A percentile compares a stretch with the other conserved stretches of the same genome.
Conservation (phyloP, 805 yeast species). For the Cyberlindnera xylosilytica region DNA sequence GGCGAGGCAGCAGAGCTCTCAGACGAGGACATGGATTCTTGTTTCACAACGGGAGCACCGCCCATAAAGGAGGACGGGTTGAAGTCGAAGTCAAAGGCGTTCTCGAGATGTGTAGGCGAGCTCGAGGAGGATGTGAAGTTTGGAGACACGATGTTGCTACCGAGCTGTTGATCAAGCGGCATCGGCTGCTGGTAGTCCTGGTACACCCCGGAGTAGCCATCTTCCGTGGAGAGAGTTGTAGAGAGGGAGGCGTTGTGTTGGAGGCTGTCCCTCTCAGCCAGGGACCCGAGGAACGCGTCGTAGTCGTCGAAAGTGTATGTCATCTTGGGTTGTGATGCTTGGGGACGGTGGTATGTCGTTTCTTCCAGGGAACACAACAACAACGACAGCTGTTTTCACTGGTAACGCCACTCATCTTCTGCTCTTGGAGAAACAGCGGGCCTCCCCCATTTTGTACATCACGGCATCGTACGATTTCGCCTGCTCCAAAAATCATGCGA, state of each 20-base stretch:
- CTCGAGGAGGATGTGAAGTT: constrained; percentile 17
- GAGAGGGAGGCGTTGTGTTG: constrained; percentile 17
- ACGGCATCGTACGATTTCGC: constrained; percentile 13
- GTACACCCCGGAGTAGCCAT: constrained; percentile 5
- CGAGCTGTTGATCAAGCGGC: constrained; percentile 4
- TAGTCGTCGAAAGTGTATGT: constrained; percentile 31
- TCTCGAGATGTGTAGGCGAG: constrained; percentile 15
- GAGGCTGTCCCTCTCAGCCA: constrained; percentile 13
- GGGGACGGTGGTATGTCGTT: background rate
- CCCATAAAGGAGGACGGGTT: background rate
- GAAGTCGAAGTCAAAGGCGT: constrained; percentile 8
- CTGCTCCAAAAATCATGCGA: constrained; percentile 15
- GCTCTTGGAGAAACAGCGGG: background rate
- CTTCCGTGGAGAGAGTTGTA: constrained; percentile 14
- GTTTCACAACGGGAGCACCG: constrained; percentile 8
- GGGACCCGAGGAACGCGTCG: constrained; percentile 30
- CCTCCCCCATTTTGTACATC: constrained; percentile 3
- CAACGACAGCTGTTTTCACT: background rate
- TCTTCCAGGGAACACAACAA: background rate
- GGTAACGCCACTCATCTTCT: background rate
- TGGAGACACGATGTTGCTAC: constrained; percentile 11
- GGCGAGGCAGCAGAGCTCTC: constrained; percentile 20
- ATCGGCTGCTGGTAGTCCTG: background rate
- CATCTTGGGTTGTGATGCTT: constrained; percentile 13
- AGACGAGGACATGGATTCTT: constrained; percentile 15